Evolutionary conservation across 139 green algal species (phyloP), one percentile per base, ranked within the genome.

Genomic region (Coelastrella sp.): DNA sequence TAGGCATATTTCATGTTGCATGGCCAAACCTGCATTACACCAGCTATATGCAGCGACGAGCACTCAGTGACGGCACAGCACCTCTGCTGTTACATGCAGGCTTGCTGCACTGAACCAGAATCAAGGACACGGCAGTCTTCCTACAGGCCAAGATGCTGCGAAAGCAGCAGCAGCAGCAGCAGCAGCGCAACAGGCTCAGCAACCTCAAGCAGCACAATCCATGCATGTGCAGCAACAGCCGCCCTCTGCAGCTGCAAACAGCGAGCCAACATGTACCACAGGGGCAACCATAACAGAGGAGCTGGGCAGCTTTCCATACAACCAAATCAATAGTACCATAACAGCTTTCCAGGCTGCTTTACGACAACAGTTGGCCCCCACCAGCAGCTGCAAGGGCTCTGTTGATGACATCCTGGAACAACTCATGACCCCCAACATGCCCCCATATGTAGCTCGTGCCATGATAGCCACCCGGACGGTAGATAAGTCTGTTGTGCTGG

Each of bases 401-500:
- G 81, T 85, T 19, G 66, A 50, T 2, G 81, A 90, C 38, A 1
- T 87, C 23, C 75, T 90, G 17, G 74, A 78, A 15, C 37, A 81
- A 41, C 81, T 87, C 27, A 78, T 87, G 66, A 37, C 41, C 3
- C 66, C 74, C 19, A 85, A 90, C 45, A 72, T 82, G 41, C 74
- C 86, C 3, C 63, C 57, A 30, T 37, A 6, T 32, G 82, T 63
- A 38, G 79, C 84, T 5, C 74, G 66, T 19, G 34, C 25, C 41
- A 71, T 83, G 30, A 72, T 90, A 32, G 30, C 25, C 4, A 69
- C 64, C 45, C 63, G 81, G 19, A 83, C 81, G 4, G 17, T 38
- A 9, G 81, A 85, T 60, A 71, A 82, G 37, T 35, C 41, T 3
- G 74, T 90, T 19, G 35, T 87, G 19, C 81, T 90, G 74, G 81